Evolutionary conservation across 257 asterid species (phyloP).

Genomic region (Ocimum tenuiflorum): DNA sequence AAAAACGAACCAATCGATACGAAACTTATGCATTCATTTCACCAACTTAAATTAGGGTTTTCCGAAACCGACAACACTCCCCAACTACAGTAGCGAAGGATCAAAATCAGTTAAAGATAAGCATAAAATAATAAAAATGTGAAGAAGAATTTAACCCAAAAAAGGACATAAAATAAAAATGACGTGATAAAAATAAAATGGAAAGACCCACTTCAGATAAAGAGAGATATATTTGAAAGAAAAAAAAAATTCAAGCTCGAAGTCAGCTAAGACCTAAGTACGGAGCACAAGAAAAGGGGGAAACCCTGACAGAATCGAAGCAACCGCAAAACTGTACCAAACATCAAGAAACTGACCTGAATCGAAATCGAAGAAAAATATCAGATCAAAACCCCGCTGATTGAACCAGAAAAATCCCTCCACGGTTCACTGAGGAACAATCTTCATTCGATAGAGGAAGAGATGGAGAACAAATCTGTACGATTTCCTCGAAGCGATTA

Average conservation of each 20-base stretch:
- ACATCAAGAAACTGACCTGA: constrained; percentile 20
- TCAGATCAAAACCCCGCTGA: constrained; percentile 26
- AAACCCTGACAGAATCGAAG: background rate
- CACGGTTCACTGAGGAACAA: constrained; percentile 8
- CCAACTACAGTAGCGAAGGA: background rate
- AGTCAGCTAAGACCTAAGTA: constrained; percentile 21
- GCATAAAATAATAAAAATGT: constrained; percentile 19
- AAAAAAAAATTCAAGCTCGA: constrained; percentile 19
- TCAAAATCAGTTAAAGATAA: constrained; percentile 5
- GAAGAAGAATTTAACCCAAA: constrained; percentile 14
- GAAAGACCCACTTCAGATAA: constrained; percentile 31
- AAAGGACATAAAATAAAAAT: constrained; percentile 21
- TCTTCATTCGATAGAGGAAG: constrained; percentile 1
- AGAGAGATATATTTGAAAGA: background rate
- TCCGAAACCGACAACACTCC: background rate
- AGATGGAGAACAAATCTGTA: background rate
- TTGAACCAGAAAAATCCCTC: constrained; percentile 19
- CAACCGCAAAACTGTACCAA: background rate
- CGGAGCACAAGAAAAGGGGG: background rate
- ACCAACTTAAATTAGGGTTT: constrained; percentile 49
- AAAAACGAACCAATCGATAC: background rate
- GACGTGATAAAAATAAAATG: constrained; percentile 24
- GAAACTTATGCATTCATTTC: constrained; percentile 1
- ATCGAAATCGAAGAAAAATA: constrained; percentile 8
- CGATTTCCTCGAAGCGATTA: background rate